These are phyloP conservation scores for Laburnicola sp. DNA, from an alignment of 2,329 filamentous ascomycete species.

Conservation along the genomic window DNA sequence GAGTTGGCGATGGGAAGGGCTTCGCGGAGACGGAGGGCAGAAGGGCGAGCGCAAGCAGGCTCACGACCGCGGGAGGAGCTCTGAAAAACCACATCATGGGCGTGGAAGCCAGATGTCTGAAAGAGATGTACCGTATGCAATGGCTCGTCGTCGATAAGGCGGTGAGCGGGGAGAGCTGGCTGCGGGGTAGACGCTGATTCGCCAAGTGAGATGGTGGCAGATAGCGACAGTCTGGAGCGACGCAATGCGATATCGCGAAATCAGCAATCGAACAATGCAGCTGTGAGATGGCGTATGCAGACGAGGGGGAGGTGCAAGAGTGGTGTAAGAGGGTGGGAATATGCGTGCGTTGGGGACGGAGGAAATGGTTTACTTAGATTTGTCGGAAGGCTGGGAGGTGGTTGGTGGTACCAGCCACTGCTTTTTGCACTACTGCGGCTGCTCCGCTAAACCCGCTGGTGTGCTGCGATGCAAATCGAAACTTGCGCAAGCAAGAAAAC, in stretches of 20 bases:
- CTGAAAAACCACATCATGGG: slow-evolving; percentile 33
- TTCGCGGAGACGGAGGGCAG: slow-evolving; percentile 58
- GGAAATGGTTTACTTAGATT: slow-evolving; percentile 40
- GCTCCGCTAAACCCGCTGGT: slow-evolving; percentile 7
- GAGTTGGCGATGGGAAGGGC: slow-evolving; percentile 27
- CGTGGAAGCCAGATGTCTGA: slow-evolving; percentile 7
- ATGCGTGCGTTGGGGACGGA: slow-evolving; percentile 18
- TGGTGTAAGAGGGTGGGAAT: slow-evolving; percentile 1
- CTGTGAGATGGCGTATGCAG: slow-evolving; percentile 5
- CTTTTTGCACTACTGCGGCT: slow-evolving; percentile 18
- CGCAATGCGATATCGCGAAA: slow-evolving; percentile 15
- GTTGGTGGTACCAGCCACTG: slow-evolving; percentile 26
- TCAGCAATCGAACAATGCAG: slow-evolving; percentile 17
- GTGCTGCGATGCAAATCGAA: neutral
- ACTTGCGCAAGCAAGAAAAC: slow-evolving; percentile 4
- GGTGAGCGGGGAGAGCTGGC: slow-evolving; percentile 16
- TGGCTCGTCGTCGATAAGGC: slow-evolving; percentile 8
- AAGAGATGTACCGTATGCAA: neutral
- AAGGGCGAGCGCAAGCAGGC: slow-evolving; percentile 47
- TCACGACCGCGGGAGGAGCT: slow-evolving; percentile 73
- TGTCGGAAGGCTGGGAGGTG: slow-evolving; percentile 34
- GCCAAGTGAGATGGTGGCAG: slow-evolving; percentile 8
- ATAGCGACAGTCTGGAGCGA: slow-evolving; percentile 13
- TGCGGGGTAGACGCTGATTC: slow-evolving; percentile 25
- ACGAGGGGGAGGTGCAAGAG: slow-evolving; percentile 7